Evolutionary conservation across 2,329 filamentous ascomycete species (phyloP), one percentile per base, ranked within the genome.

Genomic region (Stachybotrys chartarum): DNA sequence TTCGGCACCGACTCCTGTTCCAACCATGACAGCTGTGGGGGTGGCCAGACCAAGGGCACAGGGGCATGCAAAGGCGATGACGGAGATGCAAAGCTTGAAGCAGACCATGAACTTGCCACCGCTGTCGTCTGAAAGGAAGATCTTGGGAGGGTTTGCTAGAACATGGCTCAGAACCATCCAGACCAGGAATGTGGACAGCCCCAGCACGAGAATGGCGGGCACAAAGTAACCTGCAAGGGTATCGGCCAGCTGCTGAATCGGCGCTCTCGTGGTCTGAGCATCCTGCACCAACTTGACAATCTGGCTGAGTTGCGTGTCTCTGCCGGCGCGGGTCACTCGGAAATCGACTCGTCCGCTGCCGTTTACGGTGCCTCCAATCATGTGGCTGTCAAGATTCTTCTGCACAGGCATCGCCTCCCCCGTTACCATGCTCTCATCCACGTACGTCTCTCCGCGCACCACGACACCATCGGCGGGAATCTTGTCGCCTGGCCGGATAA

Each of bases 251-350:
- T 90, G 85, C 70, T 99, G 94, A 57, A 99, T 99, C 0, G 94
- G 94, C 7, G 94, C 94, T 45, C 94, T 85, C 53, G 85, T 93
- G 3, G 93, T 97, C 71, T 99, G 94, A 3, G 94, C 94, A 69
- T 97, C 91, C 71, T 99, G 94, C 0, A 99, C 94, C n/a, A 97
- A 82, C 71, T 93, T 94, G 59, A 99, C 94, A 61, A 99, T 99
- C 72, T 97, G 94, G 72, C 91, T 96, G 55, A 99, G 85, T 70
- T 97, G 93, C 1, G 94, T 99, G 67, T 99, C 93, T 59, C 92
- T 88, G 51, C 94, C 94, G 42, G 93, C 92, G 63, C 93, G 84
- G 4, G 90, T 96, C 57, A 99, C 94, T 48, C 89, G 85, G 71
- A 97, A 94, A 69, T 97, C 94, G 45, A 97, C 78, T 51, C 93